Conservation (phyloP, 495 filamentous ascomycete species). For the Pseudevernia furfuracea region DNA sequence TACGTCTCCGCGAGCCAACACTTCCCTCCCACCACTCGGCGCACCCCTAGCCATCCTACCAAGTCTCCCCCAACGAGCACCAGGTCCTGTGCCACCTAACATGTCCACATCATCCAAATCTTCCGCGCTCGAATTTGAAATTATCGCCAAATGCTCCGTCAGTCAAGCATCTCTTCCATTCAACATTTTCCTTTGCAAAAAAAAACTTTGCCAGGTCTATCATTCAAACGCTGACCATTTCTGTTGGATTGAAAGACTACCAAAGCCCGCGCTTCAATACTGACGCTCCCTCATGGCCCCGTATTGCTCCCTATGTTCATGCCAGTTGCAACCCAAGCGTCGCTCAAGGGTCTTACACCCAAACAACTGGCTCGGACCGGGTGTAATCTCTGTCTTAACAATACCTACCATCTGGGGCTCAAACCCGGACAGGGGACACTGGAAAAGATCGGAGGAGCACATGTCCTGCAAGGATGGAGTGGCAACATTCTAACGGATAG, state of each 20-base stretch:
- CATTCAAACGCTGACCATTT: slow-evolving; percentile 7
- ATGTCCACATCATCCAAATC: slow-evolving; percentile 19
- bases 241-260: slow-evolving; percentile 57
- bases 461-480: slow-evolving; percentile 89
- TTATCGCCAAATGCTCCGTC: slow-evolving; percentile 78
- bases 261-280: slow-evolving; percentile 83
- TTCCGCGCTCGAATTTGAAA: slow-evolving; percentile 70
- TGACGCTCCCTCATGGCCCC: slow-evolving; percentile 84
- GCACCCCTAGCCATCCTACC: no score
- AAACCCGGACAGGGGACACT: slow-evolving; percentile 88
- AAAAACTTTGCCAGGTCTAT: slow-evolving; percentile 1
- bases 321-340: slow-evolving; percentile 97
- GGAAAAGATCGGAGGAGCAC: slow-evolving; percentile 80
- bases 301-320: slow-evolving; percentile 92
- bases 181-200: background rate
- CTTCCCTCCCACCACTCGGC: no score
- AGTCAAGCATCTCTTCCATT: slow-evolving; percentile 26
- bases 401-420: slow-evolving; percentile 92
- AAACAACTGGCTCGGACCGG: slow-evolving; percentile 82
- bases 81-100: background rate
- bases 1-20: no score
- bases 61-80: background rate
- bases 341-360: slow-evolving; percentile 88
- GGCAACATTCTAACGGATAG: slow-evolving; percentile 95
- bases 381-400: slow-evolving; percentile 89